These are phyloP conservation scores for Botrytis cinerea DNA, from an alignment of 2,329 filamentous ascomycete species.

Conservation along the genomic window DNA sequence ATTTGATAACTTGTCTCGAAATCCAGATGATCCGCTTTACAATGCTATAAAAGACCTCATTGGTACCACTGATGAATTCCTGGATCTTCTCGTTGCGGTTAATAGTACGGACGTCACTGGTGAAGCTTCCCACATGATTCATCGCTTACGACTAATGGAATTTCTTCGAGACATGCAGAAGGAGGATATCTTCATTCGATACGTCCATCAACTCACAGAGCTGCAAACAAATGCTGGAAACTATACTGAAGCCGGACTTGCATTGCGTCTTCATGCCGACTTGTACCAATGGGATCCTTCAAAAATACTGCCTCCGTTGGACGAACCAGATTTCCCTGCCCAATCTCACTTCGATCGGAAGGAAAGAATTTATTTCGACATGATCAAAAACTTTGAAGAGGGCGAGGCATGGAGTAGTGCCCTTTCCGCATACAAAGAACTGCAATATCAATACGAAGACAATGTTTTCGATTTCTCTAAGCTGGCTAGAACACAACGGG, in stretches of 20 bases:
- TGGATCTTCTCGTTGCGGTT: conserved; percentile 87
- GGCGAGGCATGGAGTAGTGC: conserved; percentile 93
- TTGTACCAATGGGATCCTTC: conserved; percentile 87
- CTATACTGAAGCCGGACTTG: conserved; percentile 83
- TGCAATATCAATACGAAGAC: conserved; percentile 86
- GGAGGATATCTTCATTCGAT: conserved; percentile 93
- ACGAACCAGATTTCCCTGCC: conserved; percentile 75
- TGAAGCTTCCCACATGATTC: conserved; percentile 81
- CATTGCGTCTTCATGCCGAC: conserved; percentile 86
- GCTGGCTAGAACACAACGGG: conserved; percentile 82
- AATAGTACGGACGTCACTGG: conserved; percentile 73
- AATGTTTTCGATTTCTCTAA: conserved; percentile 91
- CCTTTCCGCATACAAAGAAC: conserved; percentile 83
- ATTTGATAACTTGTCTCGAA: conserved; percentile 70
- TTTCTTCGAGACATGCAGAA: conserved; percentile 96
- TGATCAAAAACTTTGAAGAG: conserved; percentile 93
- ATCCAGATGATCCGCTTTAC: conserved; percentile 72
- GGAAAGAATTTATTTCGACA: conserved; percentile 87
- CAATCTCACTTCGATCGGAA: conserved; percentile 92
- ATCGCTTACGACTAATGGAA: conserved; percentile 89
- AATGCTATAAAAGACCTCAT: conserved; percentile 76
- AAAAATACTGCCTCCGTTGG: conserved; percentile 63
- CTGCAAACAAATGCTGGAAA: conserved; percentile 77
- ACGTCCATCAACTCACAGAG: conserved; percentile 86
- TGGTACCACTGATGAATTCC: conserved; percentile 81